Base-by-base conservation (phyloP, 1,284 basidiomycete species). In the Ustanciosporium gigantosporum region DNA sequence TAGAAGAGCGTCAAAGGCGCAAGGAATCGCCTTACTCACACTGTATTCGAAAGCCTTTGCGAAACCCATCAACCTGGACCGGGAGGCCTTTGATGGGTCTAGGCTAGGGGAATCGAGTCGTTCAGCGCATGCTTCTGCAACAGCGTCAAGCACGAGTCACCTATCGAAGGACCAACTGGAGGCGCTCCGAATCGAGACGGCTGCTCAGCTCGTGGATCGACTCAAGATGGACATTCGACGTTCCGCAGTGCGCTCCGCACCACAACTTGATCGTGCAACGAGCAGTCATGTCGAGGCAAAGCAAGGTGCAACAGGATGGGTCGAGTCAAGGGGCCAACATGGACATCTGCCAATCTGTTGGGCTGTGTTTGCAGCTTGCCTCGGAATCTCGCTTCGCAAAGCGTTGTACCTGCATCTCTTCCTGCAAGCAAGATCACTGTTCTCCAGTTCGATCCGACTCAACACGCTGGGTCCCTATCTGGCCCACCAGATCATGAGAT, bases 401-500 rank as follows among this genome's bases (percentile, higher is more conserved):
- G 78, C 43, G 16, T 37, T 64, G 22, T 88, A 88, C 70, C 84
- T 98, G 11, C 88, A 94, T 69, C 84, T 97, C 29, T 98, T 96
- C 80, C 84, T 98, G 3, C 91, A 97, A 67, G 89, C 90, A 2
- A 84, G 95, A 4, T 85, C 89, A 27, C 81, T 96, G 37, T 83
- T 98, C 21, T 95, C 91, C 3, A 90, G 92, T 2, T 88, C 90
- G 0, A 89, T 98, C 11, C 85, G 95, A 5, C 82, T 98, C 64
- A 98, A 97, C 77, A 84, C 85, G 17, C 82, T 97, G 46, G 94
- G 95, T 0, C 95, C 95, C 0, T 99, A 99, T 77, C 84, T 86
- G 25, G 86, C 94, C 0, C 93, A 97, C 62, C 90, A 92, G 64
- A 79, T 95, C 5, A 82, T 98, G 7, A 80, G 92, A 17, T 87